A percentile compares a stretch with the other conserved stretches of the same genome.
phyloP scores from a whole-genome alignment of 306 rosid genomes.

The Cucumis melo region DNA sequence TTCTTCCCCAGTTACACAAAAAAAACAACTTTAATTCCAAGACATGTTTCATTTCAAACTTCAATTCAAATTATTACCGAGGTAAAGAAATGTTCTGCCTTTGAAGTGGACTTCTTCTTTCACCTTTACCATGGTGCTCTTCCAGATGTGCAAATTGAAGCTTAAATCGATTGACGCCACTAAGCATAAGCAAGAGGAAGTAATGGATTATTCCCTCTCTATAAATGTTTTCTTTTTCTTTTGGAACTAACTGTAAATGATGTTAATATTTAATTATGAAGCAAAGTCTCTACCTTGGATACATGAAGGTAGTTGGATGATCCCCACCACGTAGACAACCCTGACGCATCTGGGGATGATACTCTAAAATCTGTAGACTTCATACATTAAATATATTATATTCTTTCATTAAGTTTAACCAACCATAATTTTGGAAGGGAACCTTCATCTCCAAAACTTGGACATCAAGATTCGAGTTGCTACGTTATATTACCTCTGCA shows the following conservation, averaged over 20 bases:
- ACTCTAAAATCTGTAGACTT: conserved; percentile 96
- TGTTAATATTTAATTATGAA: neutral
- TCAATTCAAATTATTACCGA: conserved; percentile 28
- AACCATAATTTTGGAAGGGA: neutral
- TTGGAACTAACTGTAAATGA: neutral
- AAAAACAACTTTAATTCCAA: neutral
- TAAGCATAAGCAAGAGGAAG: conserved; percentile 22
- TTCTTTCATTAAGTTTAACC: neutral
- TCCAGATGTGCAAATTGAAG: conserved; percentile 96
- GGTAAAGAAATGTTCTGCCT: conserved; percentile 93
- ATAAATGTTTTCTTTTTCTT: too few species aligned
- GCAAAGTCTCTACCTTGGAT: conserved; percentile 45
- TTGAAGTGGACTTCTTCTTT: conserved; percentile 60
- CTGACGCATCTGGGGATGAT: conserved; percentile 97
- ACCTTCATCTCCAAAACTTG: neutral
- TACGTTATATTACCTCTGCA: conserved; percentile 52
- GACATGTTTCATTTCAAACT: neutral
- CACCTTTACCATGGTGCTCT: conserved; percentile 65
- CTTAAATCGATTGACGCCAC: conserved; percentile 95
- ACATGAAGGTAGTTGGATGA: conserved; percentile 87
- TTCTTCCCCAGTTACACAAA: too few species aligned
- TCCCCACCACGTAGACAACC: conserved; percentile 75
- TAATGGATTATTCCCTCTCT: neutral
- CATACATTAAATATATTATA: conserved; percentile 11
- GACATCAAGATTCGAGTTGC: conserved; percentile 2